Conservation (phyloP, 2,329 filamentous ascomycete species). For the Venturia effusa region DNA sequence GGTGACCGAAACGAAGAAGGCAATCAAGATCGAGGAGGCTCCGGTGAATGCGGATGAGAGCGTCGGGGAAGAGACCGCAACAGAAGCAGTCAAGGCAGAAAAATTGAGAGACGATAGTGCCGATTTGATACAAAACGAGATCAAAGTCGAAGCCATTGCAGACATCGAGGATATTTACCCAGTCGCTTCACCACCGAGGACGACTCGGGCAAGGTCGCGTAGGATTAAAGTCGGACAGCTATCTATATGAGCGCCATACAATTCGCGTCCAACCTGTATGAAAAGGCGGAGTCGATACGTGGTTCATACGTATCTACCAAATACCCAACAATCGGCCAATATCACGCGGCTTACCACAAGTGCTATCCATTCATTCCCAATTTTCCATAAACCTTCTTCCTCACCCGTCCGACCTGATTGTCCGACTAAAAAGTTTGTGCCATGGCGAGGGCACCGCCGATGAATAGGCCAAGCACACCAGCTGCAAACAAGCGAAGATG, state of each 20-base stretch:
- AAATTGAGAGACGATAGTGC: not conserved
- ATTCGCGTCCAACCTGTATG: not conserved
- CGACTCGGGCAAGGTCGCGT: not conserved
- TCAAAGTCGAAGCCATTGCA: not conserved
- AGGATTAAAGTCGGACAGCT: not conserved
- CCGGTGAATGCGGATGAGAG: not conserved
- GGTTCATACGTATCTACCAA: too few relatives aligned
- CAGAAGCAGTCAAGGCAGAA: not conserved
- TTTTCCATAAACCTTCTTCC: not conserved
- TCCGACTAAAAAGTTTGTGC: not conserved
- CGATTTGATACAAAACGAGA: not conserved
- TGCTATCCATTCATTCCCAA: too few relatives aligned
- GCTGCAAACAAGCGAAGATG: not conserved
- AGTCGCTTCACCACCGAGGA: not conserved
- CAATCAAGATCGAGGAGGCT: slow-evolving; percentile 12
- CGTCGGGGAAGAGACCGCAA: not conserved
- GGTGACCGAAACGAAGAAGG: slow-evolving; percentile 16
- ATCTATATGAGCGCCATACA: not conserved
- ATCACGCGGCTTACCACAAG: too few relatives aligned
- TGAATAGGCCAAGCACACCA: not conserved
- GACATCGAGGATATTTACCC: not conserved
- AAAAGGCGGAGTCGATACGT: not conserved
- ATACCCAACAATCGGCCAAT: too few relatives aligned
- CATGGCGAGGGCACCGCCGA: not conserved
- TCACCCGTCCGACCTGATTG: not conserved